These are phyloP conservation scores for Erodium maritimum DNA, from an alignment of 345 rosid genomes.

Conservation along the genomic window DNA sequence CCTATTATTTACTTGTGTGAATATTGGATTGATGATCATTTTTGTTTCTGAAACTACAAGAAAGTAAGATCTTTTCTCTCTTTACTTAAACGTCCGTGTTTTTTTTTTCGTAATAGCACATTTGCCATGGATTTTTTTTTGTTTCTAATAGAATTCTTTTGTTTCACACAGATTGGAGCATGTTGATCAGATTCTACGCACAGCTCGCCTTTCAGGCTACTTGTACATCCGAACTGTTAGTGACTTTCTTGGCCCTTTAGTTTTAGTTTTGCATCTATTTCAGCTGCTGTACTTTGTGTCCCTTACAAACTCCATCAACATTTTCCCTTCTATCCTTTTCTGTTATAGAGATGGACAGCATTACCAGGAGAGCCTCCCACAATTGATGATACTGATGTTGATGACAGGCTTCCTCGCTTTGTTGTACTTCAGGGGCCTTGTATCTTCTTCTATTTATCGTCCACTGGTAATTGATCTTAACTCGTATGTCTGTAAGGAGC, in stretches of 20 bases:
- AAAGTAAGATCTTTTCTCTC: neutral
- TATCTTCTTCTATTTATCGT: constrained; percentile 63
- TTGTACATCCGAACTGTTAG: constrained; percentile 66
- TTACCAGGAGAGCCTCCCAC: constrained; percentile 93
- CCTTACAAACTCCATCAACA: constrained; percentile 1
- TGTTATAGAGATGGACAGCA: constrained; percentile 79
- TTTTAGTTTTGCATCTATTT: neutral
- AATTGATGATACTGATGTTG: constrained; percentile 79
- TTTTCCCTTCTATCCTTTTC: neutral
- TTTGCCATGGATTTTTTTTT: neutral
- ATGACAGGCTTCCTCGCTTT: constrained; percentile 97
- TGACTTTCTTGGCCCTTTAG: neutral
- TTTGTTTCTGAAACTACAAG: neutral
- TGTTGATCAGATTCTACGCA: constrained; percentile 78
- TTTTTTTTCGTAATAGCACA: neutral
- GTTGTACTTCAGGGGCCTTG: constrained; percentile 87
- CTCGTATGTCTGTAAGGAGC: neutral
- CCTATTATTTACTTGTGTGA: no score
- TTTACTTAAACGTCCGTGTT: neutral
- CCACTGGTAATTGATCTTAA: constrained; percentile 43
- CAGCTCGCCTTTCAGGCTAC: constrained; percentile 82
- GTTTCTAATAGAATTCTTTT: no score
- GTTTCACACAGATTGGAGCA: constrained; percentile 59
- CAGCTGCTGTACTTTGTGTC: constrained; percentile 8
- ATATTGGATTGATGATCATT: neutral